A percentile compares a stretch with the other conserved stretches of the same genome.
Evolutionary conservation across 331 rosid genomes (phyloP).

Genomic region (Erythrophleum ivorense): DNA sequence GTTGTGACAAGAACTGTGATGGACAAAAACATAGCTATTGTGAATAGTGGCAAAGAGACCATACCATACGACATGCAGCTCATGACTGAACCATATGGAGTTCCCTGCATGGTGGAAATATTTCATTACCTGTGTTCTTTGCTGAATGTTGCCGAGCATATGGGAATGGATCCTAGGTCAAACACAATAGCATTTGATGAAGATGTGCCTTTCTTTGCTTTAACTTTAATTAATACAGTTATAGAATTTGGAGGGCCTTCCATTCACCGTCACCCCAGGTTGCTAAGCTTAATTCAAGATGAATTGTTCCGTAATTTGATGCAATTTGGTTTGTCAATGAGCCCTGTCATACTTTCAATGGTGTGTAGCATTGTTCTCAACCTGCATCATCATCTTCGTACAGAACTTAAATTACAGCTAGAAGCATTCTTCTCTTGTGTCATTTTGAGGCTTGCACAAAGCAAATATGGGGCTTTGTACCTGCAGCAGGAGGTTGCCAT

Average conservation of each 20-base stretch:
- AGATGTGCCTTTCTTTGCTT: constrained; percentile 83
- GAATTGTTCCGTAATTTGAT: constrained; percentile 83
- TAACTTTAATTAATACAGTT: constrained; percentile 86
- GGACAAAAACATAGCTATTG: constrained; percentile 54
- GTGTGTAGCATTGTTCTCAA: constrained; percentile 91
- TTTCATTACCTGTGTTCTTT: constrained; percentile 86
- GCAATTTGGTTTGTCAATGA: constrained; percentile 92
- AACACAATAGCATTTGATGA: constrained; percentile 84
- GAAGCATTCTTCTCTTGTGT: constrained; percentile 98
- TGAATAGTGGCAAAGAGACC: constrained; percentile 57
- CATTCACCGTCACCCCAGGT: constrained; percentile 74
- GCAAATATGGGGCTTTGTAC: constrained; percentile 92
- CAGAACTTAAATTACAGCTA: constrained; percentile 87
- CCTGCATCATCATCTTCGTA: constrained; percentile 84
- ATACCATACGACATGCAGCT: constrained; percentile 64
- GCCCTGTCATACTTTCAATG: constrained; percentile 77
- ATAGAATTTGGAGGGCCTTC: constrained; percentile 88
- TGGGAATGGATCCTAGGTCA: constrained; percentile 68
- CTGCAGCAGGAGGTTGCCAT: constrained; percentile 97
- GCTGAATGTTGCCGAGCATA: constrained; percentile 68
- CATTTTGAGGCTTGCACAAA: constrained; percentile 92
- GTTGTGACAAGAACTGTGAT: constrained; percentile 39
- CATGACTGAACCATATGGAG: constrained; percentile 89
- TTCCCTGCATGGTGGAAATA: constrained; percentile 97
- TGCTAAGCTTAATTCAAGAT: constrained; percentile 89